Base-by-base conservation (phyloP, 495 filamentous ascomycete genomes). In the Bombardia bombarda region DNA sequence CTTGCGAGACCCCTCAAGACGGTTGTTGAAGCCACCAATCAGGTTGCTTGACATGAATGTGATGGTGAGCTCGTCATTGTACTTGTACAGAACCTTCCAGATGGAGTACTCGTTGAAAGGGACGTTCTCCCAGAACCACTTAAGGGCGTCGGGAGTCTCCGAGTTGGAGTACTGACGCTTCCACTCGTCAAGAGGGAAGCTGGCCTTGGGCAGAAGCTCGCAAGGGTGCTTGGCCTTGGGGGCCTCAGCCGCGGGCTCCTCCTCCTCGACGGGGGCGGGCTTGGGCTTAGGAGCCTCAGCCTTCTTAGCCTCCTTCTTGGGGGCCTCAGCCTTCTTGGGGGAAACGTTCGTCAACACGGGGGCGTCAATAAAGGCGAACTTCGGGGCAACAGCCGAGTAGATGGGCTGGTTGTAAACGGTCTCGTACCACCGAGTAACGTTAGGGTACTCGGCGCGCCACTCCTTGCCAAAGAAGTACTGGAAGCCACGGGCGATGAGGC, bases 161-260 rank as follows among this genome's bases (percentile, higher is more conserved):
- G 84, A 74, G 79, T 99, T 99, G 57, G 93, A 97, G 83, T 96
- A 99, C 66, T 85, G 80, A 56, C 90, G 87, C 83, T 99, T 99
- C 86, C 83, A 94, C 61, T 99, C 92, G 59, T 99, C 92, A 42
- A 97, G 77, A 49, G 79, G 70, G 57, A 97, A 70, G 38, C 80
- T 82, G 33, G 93, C 77, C 64, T 79, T 83, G 47, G 81, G 80
- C 28, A 97, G 83, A 53, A 79, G 74, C 67, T 95, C 92, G 49
- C 94, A 77, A 47, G 92, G 92, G 74, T 99, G 92, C 82, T 99
- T 97, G 53, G 88, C 70, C 78, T 95, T 96, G 52, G 87, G 86
- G 34, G 79, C 78, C 23, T 76, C 81, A 48, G 74, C 71, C 21
- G 78, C 77, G 49, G 82, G 73, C 53, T 86, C 80, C 45, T 86